These are phyloP conservation scores for Thoreauomyces humboldtii DNA, from an alignment of 192 early-diverging fungal genomes.

Conservation along the genomic window DNA sequence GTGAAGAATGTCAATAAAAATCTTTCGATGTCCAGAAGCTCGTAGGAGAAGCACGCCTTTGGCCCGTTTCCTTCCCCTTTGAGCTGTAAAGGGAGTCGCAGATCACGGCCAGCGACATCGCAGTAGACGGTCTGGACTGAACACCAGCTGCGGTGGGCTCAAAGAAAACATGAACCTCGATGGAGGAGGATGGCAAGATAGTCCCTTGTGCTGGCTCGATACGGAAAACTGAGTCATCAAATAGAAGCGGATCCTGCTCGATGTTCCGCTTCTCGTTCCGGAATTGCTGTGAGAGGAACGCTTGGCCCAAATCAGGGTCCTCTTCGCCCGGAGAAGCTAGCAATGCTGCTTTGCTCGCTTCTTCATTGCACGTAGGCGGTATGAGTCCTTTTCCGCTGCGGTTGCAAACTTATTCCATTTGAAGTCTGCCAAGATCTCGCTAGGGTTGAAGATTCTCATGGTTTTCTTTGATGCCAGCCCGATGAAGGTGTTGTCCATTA, in stretches of 20 bases:
- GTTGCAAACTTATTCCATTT: conserved; percentile 54
- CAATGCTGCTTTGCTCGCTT: too few relatives aligned
- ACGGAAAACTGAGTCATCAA: conserved; percentile 39
- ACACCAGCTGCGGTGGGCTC: conserved; percentile 39
- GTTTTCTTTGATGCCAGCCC: conserved; percentile 42
- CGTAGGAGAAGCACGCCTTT: conserved; percentile 53
- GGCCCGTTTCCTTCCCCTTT: conserved; percentile 58
- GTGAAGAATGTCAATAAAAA: conserved; percentile 57
- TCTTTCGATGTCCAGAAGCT: conserved; percentile 48
- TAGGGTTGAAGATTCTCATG: conserved; percentile 47
- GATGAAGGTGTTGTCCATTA: conserved; percentile 56
- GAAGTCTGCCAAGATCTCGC: conserved; percentile 51
- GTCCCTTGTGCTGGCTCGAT: conserved; percentile 45
- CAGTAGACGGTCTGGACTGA: conserved; percentile 41
- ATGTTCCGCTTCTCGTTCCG: conserved; percentile 39
- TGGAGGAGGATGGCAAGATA: conserved; percentile 53
- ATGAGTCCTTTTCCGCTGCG: conserved; percentile 42
- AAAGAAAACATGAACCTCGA: conserved; percentile 51
- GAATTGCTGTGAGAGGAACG: conserved; percentile 29
- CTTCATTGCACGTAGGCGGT: conserved; percentile 23
- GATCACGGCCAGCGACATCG: conserved; percentile 55
- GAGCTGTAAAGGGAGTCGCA: conserved; percentile 47
- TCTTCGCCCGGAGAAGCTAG: too few relatives aligned
- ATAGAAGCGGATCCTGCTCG: conserved; percentile 39
- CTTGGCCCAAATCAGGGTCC: conserved; percentile 19